Evolutionary conservation across 2,329 filamentous ascomycete species (phyloP), one percentile per base, ranked within the genome.

Genomic region (Fusarium drepaniforme): DNA sequence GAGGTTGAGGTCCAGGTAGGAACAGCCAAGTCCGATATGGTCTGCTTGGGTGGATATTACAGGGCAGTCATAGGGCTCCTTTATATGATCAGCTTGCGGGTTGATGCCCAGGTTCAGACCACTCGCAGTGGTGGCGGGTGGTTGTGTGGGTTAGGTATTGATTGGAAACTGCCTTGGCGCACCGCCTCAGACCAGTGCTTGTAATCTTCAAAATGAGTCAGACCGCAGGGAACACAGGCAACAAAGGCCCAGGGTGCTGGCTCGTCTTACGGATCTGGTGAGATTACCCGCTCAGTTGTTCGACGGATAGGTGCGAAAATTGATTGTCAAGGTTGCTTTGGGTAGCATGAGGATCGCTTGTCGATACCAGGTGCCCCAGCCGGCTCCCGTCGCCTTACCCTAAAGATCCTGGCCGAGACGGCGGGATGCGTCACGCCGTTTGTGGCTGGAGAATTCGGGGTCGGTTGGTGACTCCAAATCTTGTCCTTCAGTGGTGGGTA

Each of bases 81-180:
- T 64, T 73, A 75, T 73, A 67, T 57, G 21, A 15, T 25, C 25
- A 60, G 33, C 16, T 49, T 60, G 21, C 38, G 35, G 28, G 64
- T 60, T 63, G 51, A 56, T 74, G 25, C 25, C 44, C 33, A 23
- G 35, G 57, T 46, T 56, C 38, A 60, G 42, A 46, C 53, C 49
- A 56, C 71, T 72, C 21, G 28, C 21, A 37, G 18, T 49, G 46
- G 57, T 68, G 68, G 67, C 74, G 76, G 67, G 58, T 71, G 65
- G 67, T 46, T 67, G 73, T 68, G 73, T 53, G 49, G 69, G 66
- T 64, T 62, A 71, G 37, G 51, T 44, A 70, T 35, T 44, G 25
- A 16, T 30, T 25, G 57, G 67, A 79, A 79, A 78, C 71, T 79
- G 77, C 77, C 77, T 77, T 71, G 66, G 40, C 33, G 77, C 75